Percentiles rank a stretch among this genome's conserved stretches.
Evolutionary conservation across 2,329 filamentous ascomycete species (phyloP).

Genomic region (Verticillium klebahnii): DNA sequence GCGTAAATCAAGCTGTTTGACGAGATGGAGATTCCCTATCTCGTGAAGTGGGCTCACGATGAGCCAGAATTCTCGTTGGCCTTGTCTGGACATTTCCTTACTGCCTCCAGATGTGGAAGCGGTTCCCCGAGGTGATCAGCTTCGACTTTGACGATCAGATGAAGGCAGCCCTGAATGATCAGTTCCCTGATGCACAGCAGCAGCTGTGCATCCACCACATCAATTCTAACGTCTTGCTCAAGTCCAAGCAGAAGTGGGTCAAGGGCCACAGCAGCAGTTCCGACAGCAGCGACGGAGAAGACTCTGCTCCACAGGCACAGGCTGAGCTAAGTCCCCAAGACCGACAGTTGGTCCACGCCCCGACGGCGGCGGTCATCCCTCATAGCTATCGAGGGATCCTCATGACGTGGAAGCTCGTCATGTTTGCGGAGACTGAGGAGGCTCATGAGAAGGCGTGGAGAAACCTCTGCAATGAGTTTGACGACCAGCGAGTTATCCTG

Average conservation of each 20-base stretch:
- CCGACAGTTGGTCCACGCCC: background rate
- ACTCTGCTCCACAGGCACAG: background rate
- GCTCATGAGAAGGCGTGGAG: background rate
- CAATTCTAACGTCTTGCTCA: background rate
- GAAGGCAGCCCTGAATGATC: background rate
- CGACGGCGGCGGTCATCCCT: background rate
- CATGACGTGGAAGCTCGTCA: background rate
- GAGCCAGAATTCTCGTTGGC: constrained; percentile 8
- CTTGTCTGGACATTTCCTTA: constrained; percentile 12
- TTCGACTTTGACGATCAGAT: constrained; percentile 6
- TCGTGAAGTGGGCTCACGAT: constrained; percentile 12
- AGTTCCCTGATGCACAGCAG: constrained; percentile 4
- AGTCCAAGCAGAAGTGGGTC: background rate
- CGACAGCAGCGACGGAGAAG: background rate
- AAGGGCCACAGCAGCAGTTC: background rate
- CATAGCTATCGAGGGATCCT: background rate
- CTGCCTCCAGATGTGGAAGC: constrained; percentile 11
- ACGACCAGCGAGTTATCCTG: background rate
- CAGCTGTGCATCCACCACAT: constrained; percentile 1
- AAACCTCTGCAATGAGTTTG: background rate
- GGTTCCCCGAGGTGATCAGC: constrained; percentile 9
- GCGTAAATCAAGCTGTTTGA: constrained; percentile 15
- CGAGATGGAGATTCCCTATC: constrained; percentile 10
- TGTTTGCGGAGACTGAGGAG: background rate
- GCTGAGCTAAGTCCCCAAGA: background rate